Evolutionary conservation across 2,329 filamentous ascomycete species (phyloP).

Genomic region (Nigrospora osmanthi): DNA sequence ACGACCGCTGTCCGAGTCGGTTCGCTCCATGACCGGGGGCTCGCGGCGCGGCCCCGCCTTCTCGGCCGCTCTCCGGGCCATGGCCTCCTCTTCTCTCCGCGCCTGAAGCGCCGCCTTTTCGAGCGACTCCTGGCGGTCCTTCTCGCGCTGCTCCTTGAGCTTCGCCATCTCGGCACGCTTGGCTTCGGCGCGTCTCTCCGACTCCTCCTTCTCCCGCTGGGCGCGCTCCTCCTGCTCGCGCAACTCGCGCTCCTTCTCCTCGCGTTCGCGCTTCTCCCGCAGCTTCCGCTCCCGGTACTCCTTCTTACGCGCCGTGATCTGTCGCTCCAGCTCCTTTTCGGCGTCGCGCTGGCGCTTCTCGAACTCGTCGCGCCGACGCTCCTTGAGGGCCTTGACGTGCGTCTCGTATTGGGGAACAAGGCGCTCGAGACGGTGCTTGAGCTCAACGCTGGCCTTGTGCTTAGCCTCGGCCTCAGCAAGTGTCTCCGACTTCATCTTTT

Average conservation of each 20-base stretch:
- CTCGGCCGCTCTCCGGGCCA: slow-evolving; percentile 63
- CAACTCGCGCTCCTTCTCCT: slow-evolving; percentile 72
- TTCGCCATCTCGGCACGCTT: slow-evolving; percentile 63
- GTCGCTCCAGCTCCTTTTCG: slow-evolving; percentile 86
- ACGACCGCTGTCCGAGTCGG: slow-evolving; percentile 14
- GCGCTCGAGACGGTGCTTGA: slow-evolving; percentile 86
- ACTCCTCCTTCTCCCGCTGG: slow-evolving; percentile 78
- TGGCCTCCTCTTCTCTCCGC: slow-evolving; percentile 81
- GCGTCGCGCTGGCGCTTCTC: slow-evolving; percentile 89
- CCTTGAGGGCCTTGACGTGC: slow-evolving; percentile 75
- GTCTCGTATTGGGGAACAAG: slow-evolving; percentile 77
- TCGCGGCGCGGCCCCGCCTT: slow-evolving; percentile 44
- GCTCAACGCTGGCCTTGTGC: slow-evolving; percentile 84
- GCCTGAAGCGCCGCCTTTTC: slow-evolving; percentile 64
- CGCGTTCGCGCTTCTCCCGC: slow-evolving; percentile 74
- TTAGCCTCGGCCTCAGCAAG: slow-evolving; percentile 75
- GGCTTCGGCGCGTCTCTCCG: slow-evolving; percentile 70
- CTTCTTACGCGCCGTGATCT: slow-evolving; percentile 81
- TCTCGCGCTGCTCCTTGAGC: slow-evolving; percentile 57
- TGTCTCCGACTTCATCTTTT: slow-evolving; percentile 69
- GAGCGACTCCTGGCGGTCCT: slow-evolving; percentile 59
- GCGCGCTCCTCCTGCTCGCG: slow-evolving; percentile 82
- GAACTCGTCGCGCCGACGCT: slow-evolving; percentile 88
- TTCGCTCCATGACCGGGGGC: slow-evolving; percentile 30
- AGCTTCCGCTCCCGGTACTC: slow-evolving; percentile 78